These are phyloP conservation scores for Cryphonectria nitschkei DNA, from an alignment of 2,329 filamentous ascomycete genomes.

Conservation along the genomic window DNA sequence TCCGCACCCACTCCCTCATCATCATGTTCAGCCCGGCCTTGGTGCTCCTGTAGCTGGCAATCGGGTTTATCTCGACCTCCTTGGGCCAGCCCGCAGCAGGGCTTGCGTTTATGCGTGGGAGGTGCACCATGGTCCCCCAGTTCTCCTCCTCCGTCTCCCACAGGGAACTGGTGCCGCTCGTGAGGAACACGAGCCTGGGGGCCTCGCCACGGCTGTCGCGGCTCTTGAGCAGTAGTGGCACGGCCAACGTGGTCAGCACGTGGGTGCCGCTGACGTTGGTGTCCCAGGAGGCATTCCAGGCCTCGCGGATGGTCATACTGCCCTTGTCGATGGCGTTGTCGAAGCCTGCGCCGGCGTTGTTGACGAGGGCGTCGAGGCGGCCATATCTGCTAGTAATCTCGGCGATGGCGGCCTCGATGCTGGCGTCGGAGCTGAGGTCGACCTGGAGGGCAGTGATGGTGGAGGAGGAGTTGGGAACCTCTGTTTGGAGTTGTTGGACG, in stretches of 20 bases:
- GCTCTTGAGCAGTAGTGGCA: constrained; percentile 50
- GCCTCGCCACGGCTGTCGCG: constrained; percentile 32
- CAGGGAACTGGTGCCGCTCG: constrained; percentile 47
- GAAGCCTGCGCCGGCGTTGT: constrained; percentile 56
- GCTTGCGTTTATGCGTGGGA: constrained; percentile 21
- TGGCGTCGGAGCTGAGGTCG: constrained; percentile 57
- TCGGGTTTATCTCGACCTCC: constrained; percentile 32
- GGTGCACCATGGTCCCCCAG: constrained; percentile 34
- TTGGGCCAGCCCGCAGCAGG: constrained; percentile 52
- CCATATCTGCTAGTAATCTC: constrained; percentile 47
- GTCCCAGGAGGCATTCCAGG: constrained; percentile 52
- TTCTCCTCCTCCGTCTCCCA: constrained; percentile 38
- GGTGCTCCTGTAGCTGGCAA: constrained; percentile 42
- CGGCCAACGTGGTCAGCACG: constrained; percentile 44
- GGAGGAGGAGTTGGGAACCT: constrained; percentile 45
- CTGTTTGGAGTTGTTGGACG: constrained; percentile 43
- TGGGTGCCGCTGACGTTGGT: constrained; percentile 54
- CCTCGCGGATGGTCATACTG: constrained; percentile 42
- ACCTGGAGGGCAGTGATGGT: constrained; percentile 52
- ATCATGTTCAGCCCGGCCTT: constrained; percentile 54
- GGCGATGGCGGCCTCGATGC: constrained; percentile 51
- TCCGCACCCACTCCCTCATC: constrained; percentile 49
- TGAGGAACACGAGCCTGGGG: constrained; percentile 54
- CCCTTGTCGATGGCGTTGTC: constrained; percentile 41
- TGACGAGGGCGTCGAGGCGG: constrained; percentile 56